These are phyloP conservation scores for Amanita muscaria DNA, from an alignment of 768 basidiomycete genomes.

Conservation along the genomic window DNA sequence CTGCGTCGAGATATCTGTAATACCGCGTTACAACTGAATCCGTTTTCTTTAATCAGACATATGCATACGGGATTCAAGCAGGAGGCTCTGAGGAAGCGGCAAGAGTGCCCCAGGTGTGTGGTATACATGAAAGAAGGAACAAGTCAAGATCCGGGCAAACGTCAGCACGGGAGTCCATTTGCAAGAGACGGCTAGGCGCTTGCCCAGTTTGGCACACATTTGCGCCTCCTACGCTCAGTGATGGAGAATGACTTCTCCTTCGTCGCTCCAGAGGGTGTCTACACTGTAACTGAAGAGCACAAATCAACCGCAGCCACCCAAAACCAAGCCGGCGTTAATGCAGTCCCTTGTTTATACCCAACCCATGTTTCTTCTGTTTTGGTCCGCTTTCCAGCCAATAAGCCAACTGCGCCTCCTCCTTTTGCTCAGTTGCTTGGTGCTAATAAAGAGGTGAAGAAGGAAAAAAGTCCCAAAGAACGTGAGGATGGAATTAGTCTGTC, in stretches of 20 bases:
- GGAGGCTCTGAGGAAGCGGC: slow-evolving; percentile 13
- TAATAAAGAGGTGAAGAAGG: slow-evolving; percentile 50
- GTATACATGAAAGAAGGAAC: slow-evolving; percentile 27
- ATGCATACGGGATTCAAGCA: background rate
- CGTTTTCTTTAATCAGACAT: background rate
- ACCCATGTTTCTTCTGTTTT: slow-evolving; percentile 54
- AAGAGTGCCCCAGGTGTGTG: slow-evolving; percentile 22
- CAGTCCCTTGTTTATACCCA: slow-evolving; percentile 38
- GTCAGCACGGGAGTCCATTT: slow-evolving; percentile 15
- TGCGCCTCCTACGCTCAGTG: too few relatives aligned
- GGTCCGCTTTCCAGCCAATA: slow-evolving; percentile 53
- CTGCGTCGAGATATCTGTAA: slow-evolving; percentile 32
- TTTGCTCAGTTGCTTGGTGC: slow-evolving; percentile 62
- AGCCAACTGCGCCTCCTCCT: slow-evolving; percentile 45
- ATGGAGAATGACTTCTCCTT: slow-evolving; percentile 4
- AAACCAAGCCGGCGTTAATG: slow-evolving; percentile 28
- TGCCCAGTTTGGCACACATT: background rate
- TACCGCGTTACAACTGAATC: background rate
- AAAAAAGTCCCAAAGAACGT: slow-evolving; percentile 37
- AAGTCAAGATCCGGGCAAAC: slow-evolving; percentile 36
- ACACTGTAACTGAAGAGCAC: slow-evolving; percentile 82
- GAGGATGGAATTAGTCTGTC: slow-evolving; percentile 70
- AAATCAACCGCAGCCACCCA: slow-evolving; percentile 44
- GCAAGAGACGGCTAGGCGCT: slow-evolving; percentile 5
- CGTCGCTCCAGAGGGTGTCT: slow-evolving; percentile 67